Conservation (phyloP, 768 basidiomycete species). For the Mycena polygramma region DNA sequence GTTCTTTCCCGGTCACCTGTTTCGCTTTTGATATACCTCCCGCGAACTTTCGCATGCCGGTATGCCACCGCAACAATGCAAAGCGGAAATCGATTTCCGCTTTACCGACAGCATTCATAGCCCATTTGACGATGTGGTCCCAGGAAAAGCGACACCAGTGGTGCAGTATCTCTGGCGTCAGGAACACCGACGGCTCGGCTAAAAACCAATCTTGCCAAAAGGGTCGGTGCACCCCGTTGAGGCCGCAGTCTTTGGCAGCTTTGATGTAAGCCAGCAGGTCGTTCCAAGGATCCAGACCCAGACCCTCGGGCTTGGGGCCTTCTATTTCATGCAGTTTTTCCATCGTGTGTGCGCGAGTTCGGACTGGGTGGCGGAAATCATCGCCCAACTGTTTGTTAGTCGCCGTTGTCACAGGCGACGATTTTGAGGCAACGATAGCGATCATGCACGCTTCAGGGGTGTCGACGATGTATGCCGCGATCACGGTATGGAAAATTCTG, state of each 20-base stretch:
- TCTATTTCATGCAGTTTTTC: slow-evolving; percentile 1
- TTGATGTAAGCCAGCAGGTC: slow-evolving; percentile 4
- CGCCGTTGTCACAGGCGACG: slow-evolving; percentile 37
- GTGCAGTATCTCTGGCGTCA: background rate
- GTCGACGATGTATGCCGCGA: slow-evolving; percentile 37
- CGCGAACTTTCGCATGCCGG: background rate
- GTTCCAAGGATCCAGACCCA: slow-evolving; percentile 9
- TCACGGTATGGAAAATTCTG: slow-evolving; percentile 34
- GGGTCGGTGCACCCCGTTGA: slow-evolving; percentile 1
- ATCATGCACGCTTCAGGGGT: slow-evolving; percentile 38
- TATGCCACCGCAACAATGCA: background rate
- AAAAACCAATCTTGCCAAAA: background rate
- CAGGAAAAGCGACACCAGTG: background rate
- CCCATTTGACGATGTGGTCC: background rate
- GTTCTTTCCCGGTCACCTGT: background rate
- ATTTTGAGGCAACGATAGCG: slow-evolving; percentile 28
- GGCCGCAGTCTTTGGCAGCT: background rate
- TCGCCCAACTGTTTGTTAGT: slow-evolving; percentile 39
- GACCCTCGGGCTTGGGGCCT: too few relatives aligned
- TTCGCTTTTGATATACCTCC: background rate
- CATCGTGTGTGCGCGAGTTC: slow-evolving; percentile 29
- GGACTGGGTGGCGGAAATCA: slow-evolving; percentile 23
- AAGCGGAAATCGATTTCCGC: background rate
- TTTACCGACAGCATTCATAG: background rate
- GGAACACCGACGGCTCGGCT: background rate